A percentile compares a stretch with the other conserved stretches of the same genome.
phyloP scores from a whole-genome alignment of 139 green algal genomes.

The Raphidocelis subcapitata region DNA sequence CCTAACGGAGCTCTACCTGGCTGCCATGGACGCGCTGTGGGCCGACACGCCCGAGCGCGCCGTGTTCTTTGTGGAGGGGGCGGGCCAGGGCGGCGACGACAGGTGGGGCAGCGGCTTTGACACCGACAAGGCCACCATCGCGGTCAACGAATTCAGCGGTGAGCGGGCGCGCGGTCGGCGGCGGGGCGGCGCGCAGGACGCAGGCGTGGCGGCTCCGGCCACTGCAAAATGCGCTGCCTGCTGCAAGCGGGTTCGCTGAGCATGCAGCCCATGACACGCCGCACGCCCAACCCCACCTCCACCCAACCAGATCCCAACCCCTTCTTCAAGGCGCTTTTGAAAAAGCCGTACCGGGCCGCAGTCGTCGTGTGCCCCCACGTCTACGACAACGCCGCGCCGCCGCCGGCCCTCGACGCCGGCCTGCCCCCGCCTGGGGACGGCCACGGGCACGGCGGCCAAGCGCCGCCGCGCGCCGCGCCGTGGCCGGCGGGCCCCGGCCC shows the following conservation, averaged over 20 bases:
- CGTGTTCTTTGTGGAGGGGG: constrained; percentile 27
- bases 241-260: background rate
- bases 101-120: constrained; percentile 33
- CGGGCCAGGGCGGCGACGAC: constrained; percentile 2
- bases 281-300: background rate
- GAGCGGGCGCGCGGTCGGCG: too few relatives aligned
- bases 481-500: constrained; percentile 9
- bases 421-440: constrained; percentile 1
- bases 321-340: constrained; percentile 46
- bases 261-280: background rate
- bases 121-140: constrained; percentile 5
- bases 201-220: background rate
- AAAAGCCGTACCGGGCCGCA: constrained; percentile 37
- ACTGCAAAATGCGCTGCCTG: too few relatives aligned
- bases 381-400: constrained; percentile 32
- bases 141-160: too few relatives aligned
- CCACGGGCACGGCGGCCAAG: background rate
- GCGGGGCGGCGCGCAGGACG: too few relatives aligned
- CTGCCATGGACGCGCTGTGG: constrained; percentile 45
- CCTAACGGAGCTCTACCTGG: constrained; percentile 30
- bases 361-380: constrained; percentile 45
- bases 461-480: background rate
- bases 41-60: constrained; percentile 12
- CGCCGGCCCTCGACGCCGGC: background rate
- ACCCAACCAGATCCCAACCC: constrained; percentile 32